Evolutionary conservation across 2,329 filamentous ascomycete genomes (phyloP).

Genomic region (Clarireedia paspali): DNA sequence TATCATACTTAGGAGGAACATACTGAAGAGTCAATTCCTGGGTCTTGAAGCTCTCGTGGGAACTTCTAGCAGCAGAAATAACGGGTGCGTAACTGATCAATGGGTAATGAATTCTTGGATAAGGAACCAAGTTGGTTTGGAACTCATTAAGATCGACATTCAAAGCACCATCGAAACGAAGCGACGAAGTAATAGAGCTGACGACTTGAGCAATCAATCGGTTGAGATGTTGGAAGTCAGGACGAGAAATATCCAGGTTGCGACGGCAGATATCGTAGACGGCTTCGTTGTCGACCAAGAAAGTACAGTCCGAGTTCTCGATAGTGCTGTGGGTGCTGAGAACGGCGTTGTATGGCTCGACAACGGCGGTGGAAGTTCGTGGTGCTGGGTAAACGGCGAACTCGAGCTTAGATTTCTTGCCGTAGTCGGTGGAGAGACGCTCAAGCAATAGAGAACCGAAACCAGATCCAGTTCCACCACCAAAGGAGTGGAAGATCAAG

Average conservation of each 20-base stretch:
- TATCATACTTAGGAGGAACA: conserved; percentile 13
- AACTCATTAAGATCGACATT: conserved; percentile 64
- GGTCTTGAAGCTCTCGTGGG: conserved; percentile 60
- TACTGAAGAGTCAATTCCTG: conserved; percentile 58
- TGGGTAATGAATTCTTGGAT: conserved; percentile 60
- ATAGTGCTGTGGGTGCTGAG: conserved; percentile 52
- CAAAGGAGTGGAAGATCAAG: conserved; percentile 62
- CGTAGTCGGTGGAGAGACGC: conserved; percentile 55
- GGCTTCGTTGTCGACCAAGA: conserved; percentile 62
- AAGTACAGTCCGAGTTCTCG: conserved; percentile 61
- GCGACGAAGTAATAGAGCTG: conserved; percentile 56
- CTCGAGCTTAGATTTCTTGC: conserved; percentile 62
- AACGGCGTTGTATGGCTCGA: conserved; percentile 61
- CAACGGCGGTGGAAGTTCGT: conserved; percentile 56
- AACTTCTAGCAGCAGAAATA: conserved; percentile 51
- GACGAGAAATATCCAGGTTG: conserved; percentile 56
- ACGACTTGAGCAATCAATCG: conserved; percentile 61
- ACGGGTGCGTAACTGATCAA: conserved; percentile 59
- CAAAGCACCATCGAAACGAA: conserved; percentile 58
- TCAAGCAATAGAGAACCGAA: conserved; percentile 59
- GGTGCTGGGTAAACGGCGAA: conserved; percentile 60
- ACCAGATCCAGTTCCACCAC: conserved; percentile 59
- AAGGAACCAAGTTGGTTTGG: conserved; percentile 62
- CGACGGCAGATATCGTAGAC: conserved; percentile 61
- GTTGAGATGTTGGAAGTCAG: conserved; percentile 57